A percentile compares a stretch with the other conserved stretches of the same genome.
Conservation (phyloP, 768 basidiomycete species). For the Amanita rimosa region DNA sequence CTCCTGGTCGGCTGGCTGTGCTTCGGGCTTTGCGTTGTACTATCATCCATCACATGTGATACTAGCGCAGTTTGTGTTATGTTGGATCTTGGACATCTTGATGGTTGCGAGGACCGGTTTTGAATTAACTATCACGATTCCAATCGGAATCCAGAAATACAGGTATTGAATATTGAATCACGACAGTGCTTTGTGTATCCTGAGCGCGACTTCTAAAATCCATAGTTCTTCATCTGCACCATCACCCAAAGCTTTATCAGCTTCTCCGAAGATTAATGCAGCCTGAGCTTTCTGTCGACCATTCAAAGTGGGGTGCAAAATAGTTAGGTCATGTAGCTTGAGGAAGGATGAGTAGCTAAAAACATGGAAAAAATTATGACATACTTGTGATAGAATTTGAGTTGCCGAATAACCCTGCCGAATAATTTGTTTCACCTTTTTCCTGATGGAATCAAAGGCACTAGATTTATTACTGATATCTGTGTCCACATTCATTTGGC, state of each 20-base stretch:
- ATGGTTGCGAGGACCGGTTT: neutral
- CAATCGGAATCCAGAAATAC: too few species aligned
- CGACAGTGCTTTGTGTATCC: constrained; percentile 56
- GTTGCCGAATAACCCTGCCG: constrained; percentile 89
- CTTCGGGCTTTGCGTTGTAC: constrained; percentile 10
- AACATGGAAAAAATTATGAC: constrained; percentile 13
- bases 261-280: constrained; percentile 82
- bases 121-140: neutral
- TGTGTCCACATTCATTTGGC: constrained; percentile 38
- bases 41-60: constrained; percentile 13
- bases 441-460: constrained; percentile 52
- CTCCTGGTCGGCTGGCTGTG: constrained; percentile 7
- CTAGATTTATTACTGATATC: constrained; percentile 22
- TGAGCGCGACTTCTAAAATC: constrained; percentile 80
- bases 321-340: constrained; percentile 84
- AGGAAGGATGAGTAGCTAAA: constrained; percentile 5
- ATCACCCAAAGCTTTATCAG: constrained; percentile 92
- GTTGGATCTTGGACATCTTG: neutral
- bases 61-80: neutral
- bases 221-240: constrained; percentile 97
- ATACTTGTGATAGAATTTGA: constrained; percentile 81
- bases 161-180: constrained; percentile 4
- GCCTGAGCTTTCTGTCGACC: constrained; percentile 73
- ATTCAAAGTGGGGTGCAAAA: constrained; percentile 72
- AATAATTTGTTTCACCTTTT: constrained; percentile 65